These are phyloP conservation scores for Cupressus sempervirens DNA, from an alignment of 75 land plant species.

Conservation along the genomic window DNA sequence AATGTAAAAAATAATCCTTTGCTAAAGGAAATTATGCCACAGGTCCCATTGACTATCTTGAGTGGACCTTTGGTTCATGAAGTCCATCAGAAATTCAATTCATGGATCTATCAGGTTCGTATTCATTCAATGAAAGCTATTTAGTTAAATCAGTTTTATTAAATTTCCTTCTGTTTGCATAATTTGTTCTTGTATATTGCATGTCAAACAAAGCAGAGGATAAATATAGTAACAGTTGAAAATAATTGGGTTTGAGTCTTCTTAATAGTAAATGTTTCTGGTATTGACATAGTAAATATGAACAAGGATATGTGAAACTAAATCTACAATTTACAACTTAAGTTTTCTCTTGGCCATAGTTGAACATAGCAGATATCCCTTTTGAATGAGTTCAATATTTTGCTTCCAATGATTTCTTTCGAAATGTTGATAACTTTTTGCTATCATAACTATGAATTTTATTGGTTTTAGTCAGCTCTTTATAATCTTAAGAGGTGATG, in stretches of 20 bases:
- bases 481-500: not conserved
- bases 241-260: not conserved
- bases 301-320: not conserved
- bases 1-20: not conserved
- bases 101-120: conserved; percentile 87
- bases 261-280: not conserved
- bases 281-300: not conserved
- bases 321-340: not conserved
- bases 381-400: not conserved
- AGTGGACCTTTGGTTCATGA: conserved; percentile 85
- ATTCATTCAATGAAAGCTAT: not conserved
- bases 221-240: not conserved
- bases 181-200: not conserved
- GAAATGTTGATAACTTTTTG: not conserved
- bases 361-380: not conserved
- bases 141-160: not conserved
- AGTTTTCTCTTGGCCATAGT: not conserved
- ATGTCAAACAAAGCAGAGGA: not conserved
- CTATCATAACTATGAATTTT: too few species aligned
- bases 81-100: conserved; percentile 64
- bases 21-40: not conserved
- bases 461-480: not conserved
- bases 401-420: not conserved
- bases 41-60: conserved; percentile 55
- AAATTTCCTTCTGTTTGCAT: not conserved